These are phyloP conservation scores for Crithidia mellificae DNA, from an alignment of 208 protist species.

Conservation along the genomic window DNA sequence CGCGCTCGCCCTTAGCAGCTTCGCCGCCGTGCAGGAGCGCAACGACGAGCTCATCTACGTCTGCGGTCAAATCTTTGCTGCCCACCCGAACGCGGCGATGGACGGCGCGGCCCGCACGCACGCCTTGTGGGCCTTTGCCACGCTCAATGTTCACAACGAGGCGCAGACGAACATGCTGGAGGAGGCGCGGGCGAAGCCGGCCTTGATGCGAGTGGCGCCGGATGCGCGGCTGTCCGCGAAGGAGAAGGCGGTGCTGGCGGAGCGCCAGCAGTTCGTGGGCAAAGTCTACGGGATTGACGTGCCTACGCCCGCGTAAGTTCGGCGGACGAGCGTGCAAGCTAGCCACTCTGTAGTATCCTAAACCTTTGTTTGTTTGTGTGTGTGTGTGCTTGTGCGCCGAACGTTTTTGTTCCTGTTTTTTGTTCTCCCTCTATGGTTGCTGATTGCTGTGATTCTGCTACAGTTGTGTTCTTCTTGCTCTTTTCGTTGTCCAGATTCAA, in stretches of 20 bases:
- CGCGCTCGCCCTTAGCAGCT: constrained; percentile 76
- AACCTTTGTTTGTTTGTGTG: not conserved
- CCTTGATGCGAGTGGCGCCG: constrained; percentile 27
- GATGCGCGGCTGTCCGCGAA: constrained; percentile 16
- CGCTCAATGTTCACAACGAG: constrained; percentile 83
- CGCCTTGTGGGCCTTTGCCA: constrained; percentile 73
- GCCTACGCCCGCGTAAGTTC: not conserved
- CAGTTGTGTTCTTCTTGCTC: not conserved
- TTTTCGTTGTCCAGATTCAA: no score
- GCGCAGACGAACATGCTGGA: constrained; percentile 72
- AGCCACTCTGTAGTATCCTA: no score
- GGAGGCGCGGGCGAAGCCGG: constrained; percentile 33
- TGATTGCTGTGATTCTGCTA: not conserved
- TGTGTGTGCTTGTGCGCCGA: not conserved
- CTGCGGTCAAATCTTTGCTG: constrained; percentile 64
- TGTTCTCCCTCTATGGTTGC: no score
- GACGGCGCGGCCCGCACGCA: constrained; percentile 49
- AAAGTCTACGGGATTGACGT: constrained; percentile 47
- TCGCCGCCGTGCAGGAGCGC: constrained; percentile 86
- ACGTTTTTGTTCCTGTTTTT: not conserved
- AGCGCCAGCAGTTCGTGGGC: constrained; percentile 34
- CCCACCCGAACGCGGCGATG: constrained; percentile 46
- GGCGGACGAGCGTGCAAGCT: no score
- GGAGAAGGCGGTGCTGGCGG: constrained; percentile 35
- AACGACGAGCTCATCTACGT: constrained; percentile 84